These are phyloP conservation scores for Russula ochroleuca DNA, from an alignment of 768 basidiomycete species.

Conservation along the genomic window DNA sequence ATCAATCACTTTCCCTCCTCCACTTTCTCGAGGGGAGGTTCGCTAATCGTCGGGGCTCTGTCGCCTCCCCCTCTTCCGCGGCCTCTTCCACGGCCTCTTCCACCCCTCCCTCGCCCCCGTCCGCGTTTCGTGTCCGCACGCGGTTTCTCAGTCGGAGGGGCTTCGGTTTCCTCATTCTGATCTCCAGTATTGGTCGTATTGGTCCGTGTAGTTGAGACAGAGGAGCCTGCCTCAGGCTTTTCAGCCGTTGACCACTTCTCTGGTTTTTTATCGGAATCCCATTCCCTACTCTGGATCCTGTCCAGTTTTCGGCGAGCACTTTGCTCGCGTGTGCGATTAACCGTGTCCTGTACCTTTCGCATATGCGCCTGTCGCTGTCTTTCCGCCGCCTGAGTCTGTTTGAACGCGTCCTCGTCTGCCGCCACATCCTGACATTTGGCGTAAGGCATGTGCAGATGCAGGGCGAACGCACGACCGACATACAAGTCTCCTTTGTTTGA, in stretches of 20 bases:
- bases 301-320: conserved; percentile 79
- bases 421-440: conserved; percentile 55
- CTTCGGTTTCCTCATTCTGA: neutral
- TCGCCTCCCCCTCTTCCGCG: conserved; percentile 21
- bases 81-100: conserved; percentile 17
- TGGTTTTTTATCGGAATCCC: conserved; percentile 69
- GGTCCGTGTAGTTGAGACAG: conserved; percentile 13
- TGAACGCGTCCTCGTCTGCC: conserved; percentile 78
- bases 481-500: conserved; percentile 64
- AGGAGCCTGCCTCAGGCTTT: conserved; percentile 8
- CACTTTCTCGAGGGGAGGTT: neutral
- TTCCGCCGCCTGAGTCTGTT: conserved; percentile 61
- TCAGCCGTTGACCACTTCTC: conserved; percentile 24
- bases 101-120: conserved; percentile 11
- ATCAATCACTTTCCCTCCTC: conserved; percentile 5
- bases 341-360: conserved; percentile 62
- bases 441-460: conserved; percentile 2
- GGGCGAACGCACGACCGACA: conserved; percentile 28
- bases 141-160: conserved; percentile 6
- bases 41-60: neutral
- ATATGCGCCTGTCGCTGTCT: conserved; percentile 52
- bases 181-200: conserved; percentile 17
- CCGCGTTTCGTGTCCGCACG: conserved; percentile 4
- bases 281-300: conserved; percentile 73
- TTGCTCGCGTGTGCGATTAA: conserved; percentile 70